Evolutionary conservation across 805 yeast species (phyloP), one percentile per base, ranked within the genome.

Genomic region (Sugiyamaella floridensis): DNA sequence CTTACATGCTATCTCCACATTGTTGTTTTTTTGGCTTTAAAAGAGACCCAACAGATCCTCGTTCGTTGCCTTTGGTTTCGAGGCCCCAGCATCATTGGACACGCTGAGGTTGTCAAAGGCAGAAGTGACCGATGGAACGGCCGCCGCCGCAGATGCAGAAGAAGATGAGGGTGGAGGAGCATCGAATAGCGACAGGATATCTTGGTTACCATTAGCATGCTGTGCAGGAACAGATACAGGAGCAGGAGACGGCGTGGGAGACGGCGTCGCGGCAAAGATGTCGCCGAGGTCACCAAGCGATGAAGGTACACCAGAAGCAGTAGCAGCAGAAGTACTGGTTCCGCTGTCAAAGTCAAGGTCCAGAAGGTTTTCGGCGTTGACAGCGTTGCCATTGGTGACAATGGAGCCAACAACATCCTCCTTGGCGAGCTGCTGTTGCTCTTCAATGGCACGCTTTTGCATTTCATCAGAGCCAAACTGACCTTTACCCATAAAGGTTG

Each of bases 261-360:
- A 52, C 32, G 63, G 47, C 4, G 58, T 43, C n/a, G 56, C 37
- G 2, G 57, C 46, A 49, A 78, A 88, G 50, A 88, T 71, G 64
- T 86, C 95, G 60, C 83, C 87, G 63, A 89, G 74, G 60, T 88
- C 95, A 56, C 81, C 86, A 56, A 89, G 70, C 15, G 83, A 76
- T 53, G 76, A 77, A 14, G 37, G 8, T 10, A 5, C 37, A 11
- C 37, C n/a, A 14, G 26, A 22, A 9, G 56, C 49, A 32, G 46
- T 19, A 18, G 49, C 20, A 22, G 48, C 15, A 2, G 48, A 42
- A 16, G 43, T 28, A 9, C 58, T 2, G 1, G 58, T 56, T 12
- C 63, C 72, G 16, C 72, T 79, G 46, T 81, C 88, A 55, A 82
- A 88, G 62, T 85, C 97, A 58, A 92, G 82, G 66, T 92, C 96